Conservation (phyloP, 2,329 filamentous ascomycete species). For the Orbilia ellipsospora region DNA sequence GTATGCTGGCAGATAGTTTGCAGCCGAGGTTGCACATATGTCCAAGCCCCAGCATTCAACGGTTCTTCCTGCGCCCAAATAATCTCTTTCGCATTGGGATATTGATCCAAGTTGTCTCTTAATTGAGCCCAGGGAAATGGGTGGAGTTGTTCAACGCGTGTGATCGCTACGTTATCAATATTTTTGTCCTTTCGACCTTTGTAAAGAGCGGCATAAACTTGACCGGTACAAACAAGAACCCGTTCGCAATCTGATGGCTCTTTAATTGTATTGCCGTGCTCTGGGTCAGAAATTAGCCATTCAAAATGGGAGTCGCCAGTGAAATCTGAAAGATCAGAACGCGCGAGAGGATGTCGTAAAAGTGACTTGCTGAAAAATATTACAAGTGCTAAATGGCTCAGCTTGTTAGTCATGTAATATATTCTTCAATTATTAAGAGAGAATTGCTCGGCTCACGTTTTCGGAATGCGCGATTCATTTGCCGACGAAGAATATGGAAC, state of each 20-base stretch:
- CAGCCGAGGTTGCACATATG: slow-evolving; percentile 94
- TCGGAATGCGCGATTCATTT: slow-evolving; percentile 99
- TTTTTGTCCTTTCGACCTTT: slow-evolving; percentile 90
- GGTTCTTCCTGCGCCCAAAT: slow-evolving; percentile 99
- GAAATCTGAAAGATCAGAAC: slow-evolving; percentile 91
- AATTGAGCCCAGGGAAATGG: slow-evolving; percentile 99
- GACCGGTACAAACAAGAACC: slow-evolving; percentile 91
- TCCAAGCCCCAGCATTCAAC: slow-evolving; percentile 96
- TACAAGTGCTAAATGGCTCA: slow-evolving; percentile 74
- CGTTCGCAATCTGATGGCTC: slow-evolving; percentile 88
- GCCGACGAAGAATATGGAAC: slow-evolving; percentile 94
- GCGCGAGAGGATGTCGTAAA: slow-evolving; percentile 90
- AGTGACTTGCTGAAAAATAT: slow-evolving; percentile 99
- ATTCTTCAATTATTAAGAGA: neutral
- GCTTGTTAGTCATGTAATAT: slow-evolving; percentile 14
- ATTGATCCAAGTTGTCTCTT: slow-evolving; percentile 94
- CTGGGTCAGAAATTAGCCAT: slow-evolving; percentile 93
- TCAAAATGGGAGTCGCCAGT: slow-evolving; percentile 90
- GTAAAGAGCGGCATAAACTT: slow-evolving; percentile 88
- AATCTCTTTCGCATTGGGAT: slow-evolving; percentile 96
- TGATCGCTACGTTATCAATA: slow-evolving; percentile 90
- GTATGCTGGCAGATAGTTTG: slow-evolving; percentile 90
- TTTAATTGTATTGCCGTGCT: slow-evolving; percentile 81
- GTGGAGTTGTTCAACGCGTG: slow-evolving; percentile 95
- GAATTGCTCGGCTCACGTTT: slow-evolving; percentile 78